phyloP scores from a whole-genome alignment of 2,329 filamentous ascomycete species.

The Geosmithia morbida region DNA sequence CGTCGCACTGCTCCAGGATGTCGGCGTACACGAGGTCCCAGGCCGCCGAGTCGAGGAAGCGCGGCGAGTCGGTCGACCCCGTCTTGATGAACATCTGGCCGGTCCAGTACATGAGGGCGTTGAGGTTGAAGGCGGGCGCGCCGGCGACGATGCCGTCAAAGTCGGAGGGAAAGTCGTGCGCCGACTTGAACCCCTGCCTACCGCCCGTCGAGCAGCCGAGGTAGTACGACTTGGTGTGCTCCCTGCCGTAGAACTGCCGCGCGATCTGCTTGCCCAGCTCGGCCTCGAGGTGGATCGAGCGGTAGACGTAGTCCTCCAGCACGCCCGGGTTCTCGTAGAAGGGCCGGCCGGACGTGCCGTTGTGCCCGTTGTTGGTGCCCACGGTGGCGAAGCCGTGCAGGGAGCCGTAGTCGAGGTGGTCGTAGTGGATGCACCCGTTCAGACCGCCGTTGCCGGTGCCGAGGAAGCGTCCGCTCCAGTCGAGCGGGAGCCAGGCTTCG shows the following conservation, averaged over 20 bases:
- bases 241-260: slow-evolving; percentile 27
- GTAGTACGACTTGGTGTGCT: slow-evolving; percentile 32
- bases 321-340: slow-evolving; percentile 21
- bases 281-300: slow-evolving; percentile 30
- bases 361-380: slow-evolving; percentile 35
- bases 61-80: slow-evolving; percentile 14
- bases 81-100: slow-evolving; percentile 27
- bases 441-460: slow-evolving; percentile 33
- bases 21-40: slow-evolving; percentile 9
- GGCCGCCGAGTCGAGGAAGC: slow-evolving; percentile 12
- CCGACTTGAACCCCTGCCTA: slow-evolving; percentile 38
- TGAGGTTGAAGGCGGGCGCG: slow-evolving; percentile 23
- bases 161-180: slow-evolving; percentile 37
- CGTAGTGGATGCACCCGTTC: slow-evolving; percentile 31
- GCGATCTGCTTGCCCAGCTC: slow-evolving; percentile 31
- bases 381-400: slow-evolving; percentile 28
- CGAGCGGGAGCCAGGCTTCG: slow-evolving; percentile 31
- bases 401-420: slow-evolving; percentile 28
- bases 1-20: slow-evolving; percentile 29
- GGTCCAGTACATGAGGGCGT: slow-evolving; percentile 15
- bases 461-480: slow-evolving; percentile 27
- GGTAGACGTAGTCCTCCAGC: slow-evolving; percentile 18
- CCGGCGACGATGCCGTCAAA: slow-evolving; percentile 43
- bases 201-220: slow-evolving; percentile 46
- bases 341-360: slow-evolving; percentile 20